Base-by-base conservation (phyloP, 352 stramenopile genomes). In the Phytophthora vignae region DNA sequence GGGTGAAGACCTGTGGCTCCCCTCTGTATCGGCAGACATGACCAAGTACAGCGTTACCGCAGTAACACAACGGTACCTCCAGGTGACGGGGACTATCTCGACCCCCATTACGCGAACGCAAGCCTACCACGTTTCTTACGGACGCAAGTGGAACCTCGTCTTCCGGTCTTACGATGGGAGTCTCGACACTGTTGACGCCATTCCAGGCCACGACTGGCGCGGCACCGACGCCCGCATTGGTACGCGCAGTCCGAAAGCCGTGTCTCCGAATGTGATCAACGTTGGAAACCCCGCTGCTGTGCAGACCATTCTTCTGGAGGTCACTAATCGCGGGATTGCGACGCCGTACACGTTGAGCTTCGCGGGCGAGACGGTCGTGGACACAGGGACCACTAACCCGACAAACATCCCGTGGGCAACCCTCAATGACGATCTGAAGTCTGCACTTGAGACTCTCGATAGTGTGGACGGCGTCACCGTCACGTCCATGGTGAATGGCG, bases 121-220 rank as follows among this genome's bases (percentile, higher is more conserved):
- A 5, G 81, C 74, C 0, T 81, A 81, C 12, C 64, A 85, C 19
- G 65, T 81, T 8, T 63, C 73, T 6, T 83, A 81, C 53, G 88
- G 88, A n/a, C 79, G 66, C 1, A 81, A 76, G 38, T 95, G 88
- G 83, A 76, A 82, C 9, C 69, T 95, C 14, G 76, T 92, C 2
- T 95, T 95, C 31, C 82, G 87, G 1, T 94, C 87, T 0, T 93
- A 87, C 53, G 60, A 80, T 12, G 85, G 76, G 8, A 75, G 78
- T 53, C 63, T 95, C 9, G 70, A 85, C 14, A 89, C 81, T 0
- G 67, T 94, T 17, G 83, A 94, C 14, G 83, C 81, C 4, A 58
- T 91, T 3, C 87, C 88, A 21, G 76, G 76, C 1, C 83, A 87
- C 29, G 75, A 92, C 55, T 92, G 80, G 77, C 76, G 82, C 5